phyloP scores from a whole-genome alignment of 2,329 filamentous ascomycete species.

The Aspergillus sp. region DNA sequence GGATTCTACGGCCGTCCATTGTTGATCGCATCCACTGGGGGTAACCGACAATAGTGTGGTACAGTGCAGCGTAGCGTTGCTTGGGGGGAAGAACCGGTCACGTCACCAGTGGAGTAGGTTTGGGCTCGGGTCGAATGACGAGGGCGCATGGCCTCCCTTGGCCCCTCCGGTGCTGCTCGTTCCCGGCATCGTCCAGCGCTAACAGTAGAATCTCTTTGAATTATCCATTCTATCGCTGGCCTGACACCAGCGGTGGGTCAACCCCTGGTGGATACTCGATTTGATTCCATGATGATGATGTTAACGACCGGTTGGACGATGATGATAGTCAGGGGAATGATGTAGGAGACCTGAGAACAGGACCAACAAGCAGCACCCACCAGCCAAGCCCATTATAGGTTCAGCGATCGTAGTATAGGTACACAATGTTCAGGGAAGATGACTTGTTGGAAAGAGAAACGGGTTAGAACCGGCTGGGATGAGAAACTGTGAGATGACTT shows the following conservation, averaged over 20 bases:
- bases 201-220: too few relatives aligned
- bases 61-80: neutral
- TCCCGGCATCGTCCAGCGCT: neutral
- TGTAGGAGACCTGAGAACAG: neutral
- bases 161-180: neutral
- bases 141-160: neutral
- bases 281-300: conserved; percentile 1
- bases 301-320: neutral
- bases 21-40: neutral
- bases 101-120: neutral
- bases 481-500: too few relatives aligned
- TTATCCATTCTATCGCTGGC: neutral
- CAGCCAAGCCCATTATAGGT: neutral
- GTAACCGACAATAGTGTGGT: neutral
- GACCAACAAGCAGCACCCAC: neutral
- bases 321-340: neutral
- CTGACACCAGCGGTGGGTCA: neutral
- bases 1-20: neutral
- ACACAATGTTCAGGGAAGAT: too few relatives aligned
- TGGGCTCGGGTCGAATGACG: neutral
- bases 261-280: neutral
- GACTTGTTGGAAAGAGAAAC: too few relatives aligned
- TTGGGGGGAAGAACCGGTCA: neutral
- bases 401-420: neutral
- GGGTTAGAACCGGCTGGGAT: neutral